Evolutionary conservation across 306 rosid species (phyloP).

Genomic region (Aeschynomene evenia): DNA sequence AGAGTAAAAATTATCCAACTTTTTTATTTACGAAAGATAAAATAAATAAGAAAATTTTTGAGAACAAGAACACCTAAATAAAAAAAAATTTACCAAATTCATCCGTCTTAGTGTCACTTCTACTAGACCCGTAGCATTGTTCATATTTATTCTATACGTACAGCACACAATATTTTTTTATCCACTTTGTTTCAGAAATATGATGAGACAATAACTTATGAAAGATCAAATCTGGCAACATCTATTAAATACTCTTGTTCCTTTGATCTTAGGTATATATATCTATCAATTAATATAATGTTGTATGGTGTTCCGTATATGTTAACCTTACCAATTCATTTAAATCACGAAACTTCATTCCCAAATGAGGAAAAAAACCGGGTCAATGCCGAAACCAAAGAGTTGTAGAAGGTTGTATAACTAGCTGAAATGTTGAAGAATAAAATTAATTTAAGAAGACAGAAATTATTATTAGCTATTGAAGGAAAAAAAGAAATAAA

Average conservation of each 20-base stretch:
- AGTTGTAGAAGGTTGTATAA: constrained; percentile 3
- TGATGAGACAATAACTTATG: neutral
- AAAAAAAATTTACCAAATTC: no score
- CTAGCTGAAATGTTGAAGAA: neutral
- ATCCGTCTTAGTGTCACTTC: no score
- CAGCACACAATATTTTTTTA: no score
- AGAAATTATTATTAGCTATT: neutral
- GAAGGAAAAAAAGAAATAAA: neutral
- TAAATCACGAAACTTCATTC: neutral
- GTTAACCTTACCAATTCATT: neutral
- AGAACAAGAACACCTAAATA: no score
- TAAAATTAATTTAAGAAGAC: neutral
- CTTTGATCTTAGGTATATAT: neutral
- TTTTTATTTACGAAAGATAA: no score
- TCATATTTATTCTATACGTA: no score
- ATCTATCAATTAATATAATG: neutral
- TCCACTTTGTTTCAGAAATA: no score
- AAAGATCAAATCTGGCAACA: neutral
- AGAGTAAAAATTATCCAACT: no score
- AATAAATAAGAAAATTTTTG: no score
- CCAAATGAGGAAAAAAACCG: neutral
- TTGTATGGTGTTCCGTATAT: neutral
- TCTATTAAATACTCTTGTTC: neutral
- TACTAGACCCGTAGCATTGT: no score
- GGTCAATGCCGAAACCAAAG: neutral